Evolutionary conservation across 2,329 filamentous ascomycete genomes (phyloP).

Genomic region (Talaromyces sp.): DNA sequence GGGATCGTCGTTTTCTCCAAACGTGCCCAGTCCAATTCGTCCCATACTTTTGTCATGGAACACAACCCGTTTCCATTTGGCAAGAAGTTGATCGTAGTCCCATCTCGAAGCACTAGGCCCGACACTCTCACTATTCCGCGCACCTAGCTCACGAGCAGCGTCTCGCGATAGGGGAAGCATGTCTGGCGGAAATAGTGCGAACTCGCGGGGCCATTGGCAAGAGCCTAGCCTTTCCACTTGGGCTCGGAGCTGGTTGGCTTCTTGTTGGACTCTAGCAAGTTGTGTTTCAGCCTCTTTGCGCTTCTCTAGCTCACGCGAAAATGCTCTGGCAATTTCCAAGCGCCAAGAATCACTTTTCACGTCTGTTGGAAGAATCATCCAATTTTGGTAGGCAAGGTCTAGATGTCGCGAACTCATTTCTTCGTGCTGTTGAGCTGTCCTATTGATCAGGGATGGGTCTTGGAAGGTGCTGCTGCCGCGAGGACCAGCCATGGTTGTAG

Average conservation of each 20-base stretch:
- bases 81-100: conserved; percentile 46
- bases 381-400: conserved; percentile 70
- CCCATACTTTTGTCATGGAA: conserved; percentile 43
- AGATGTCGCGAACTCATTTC: conserved; percentile 70
- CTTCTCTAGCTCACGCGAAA: conserved; percentile 41
- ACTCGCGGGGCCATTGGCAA: conserved; percentile 47
- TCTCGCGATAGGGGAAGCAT: conserved; percentile 36
- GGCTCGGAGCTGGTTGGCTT: conserved; percentile 45
- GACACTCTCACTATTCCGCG: conserved; percentile 28
- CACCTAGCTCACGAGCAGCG: conserved; percentile 33
- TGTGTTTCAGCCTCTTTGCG: conserved; percentile 40
- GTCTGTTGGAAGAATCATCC: conserved; percentile 60
- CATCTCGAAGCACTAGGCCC: conserved; percentile 34
- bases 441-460: conserved; percentile 36
- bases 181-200: conserved; percentile 45
- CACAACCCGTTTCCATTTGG: conserved; percentile 46
- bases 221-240: conserved; percentile 43
- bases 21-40: conserved; percentile 24
- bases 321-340: conserved; percentile 45
- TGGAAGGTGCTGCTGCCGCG: conserved; percentile 22
- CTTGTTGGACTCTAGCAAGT: conserved; percentile 43
- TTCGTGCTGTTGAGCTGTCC: conserved; percentile 57
- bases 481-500: conserved; percentile 43
- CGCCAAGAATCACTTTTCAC: conserved; percentile 48
- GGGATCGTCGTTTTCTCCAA: conserved; percentile 14